Percentiles rank a stretch among this genome's conserved stretches.
Conservation (phyloP, 345 rosid genomes). For the Eutrema yunnanense region DNA sequence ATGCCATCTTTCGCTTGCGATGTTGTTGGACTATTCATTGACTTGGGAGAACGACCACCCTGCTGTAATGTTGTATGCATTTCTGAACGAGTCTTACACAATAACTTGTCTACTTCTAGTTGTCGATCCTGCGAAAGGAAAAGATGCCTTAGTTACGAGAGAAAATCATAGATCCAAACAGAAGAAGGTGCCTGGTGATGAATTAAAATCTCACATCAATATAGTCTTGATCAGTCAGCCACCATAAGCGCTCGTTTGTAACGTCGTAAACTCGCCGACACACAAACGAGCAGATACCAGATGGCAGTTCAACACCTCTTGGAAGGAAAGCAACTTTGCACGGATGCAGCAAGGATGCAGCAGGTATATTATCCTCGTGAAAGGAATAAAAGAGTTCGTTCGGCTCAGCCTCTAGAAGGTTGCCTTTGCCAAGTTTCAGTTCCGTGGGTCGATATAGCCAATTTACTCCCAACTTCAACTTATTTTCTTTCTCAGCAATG, state of each 20-base stretch:
- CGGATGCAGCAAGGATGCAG: constrained; percentile 83
- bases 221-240: constrained; percentile 90
- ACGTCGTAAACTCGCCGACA: constrained; percentile 84
- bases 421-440: constrained; percentile 77
- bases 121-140: constrained; percentile 49
- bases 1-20: constrained; percentile 70
- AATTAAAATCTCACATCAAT: constrained; percentile 64
- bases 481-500: constrained; percentile 41
- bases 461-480: constrained; percentile 57
- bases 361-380: constrained; percentile 85
- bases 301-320: constrained; percentile 64
- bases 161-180: not conserved
- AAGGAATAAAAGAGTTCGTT: constrained; percentile 93
- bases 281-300: constrained; percentile 73
- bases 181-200: not conserved
- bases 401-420: constrained; percentile 75
- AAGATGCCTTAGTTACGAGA: not conserved
- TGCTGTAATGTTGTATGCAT: constrained; percentile 77
- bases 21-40: constrained; percentile 64
- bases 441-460: constrained; percentile 89
- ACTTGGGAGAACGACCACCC: constrained; percentile 79
- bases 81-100: constrained; percentile 55
- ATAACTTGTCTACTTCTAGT: constrained; percentile 69
- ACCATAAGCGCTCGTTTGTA: constrained; percentile 66
- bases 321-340: constrained; percentile 94